Base-by-base conservation (phyloP, 768 basidiomycete species). In the Podaxis sp. region DNA sequence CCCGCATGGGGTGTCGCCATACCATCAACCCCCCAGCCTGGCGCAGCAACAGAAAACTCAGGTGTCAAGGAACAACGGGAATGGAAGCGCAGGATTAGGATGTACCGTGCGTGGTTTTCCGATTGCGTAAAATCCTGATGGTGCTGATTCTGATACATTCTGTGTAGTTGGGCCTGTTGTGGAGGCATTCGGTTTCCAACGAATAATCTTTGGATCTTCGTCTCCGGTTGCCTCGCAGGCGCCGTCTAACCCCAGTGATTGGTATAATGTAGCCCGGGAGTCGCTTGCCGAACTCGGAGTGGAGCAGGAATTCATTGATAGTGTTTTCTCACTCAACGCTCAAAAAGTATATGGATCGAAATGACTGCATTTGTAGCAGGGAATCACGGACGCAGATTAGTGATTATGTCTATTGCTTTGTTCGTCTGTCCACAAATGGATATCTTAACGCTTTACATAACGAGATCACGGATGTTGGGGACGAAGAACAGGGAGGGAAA, bases 121-220 rank as follows among this genome's bases (percentile, higher is more conserved):
- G 30, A 5, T 56, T 55, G 52, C 51, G 26, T 59, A 60, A 46
- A 26, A 9, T 24, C 12, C 26, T 33, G 58, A 53, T 59, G 48
- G 19, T 68, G 36, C 66, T 59, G 33, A 24, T 60, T 63, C n/a
- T 67, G 60, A 30, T 66, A 53, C 39, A 51, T 63, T 19, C 44
- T 24, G n/a, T 15, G 9, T 46, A 95, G 92, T 94, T 66, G 89
- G 87, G 7, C 93, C 90, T 15, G 88, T 89, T 40, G 75, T 93
- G 65, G 93, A 95, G 72, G 93, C 93, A 2, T 94, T 94, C 71
- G 93, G 93, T 6, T 91, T 85, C 68, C 81, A 90, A 68, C 84
- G 93, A 57, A 92, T 95, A 67, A 81, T 95, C 19, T 94, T 89
- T 73, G 93, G 92, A 7, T 89, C 92, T 8, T 87, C 91, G 1